phyloP scores from a whole-genome alignment of 164 flowering plant genomes.

The Aristolochia contorta region DNA sequence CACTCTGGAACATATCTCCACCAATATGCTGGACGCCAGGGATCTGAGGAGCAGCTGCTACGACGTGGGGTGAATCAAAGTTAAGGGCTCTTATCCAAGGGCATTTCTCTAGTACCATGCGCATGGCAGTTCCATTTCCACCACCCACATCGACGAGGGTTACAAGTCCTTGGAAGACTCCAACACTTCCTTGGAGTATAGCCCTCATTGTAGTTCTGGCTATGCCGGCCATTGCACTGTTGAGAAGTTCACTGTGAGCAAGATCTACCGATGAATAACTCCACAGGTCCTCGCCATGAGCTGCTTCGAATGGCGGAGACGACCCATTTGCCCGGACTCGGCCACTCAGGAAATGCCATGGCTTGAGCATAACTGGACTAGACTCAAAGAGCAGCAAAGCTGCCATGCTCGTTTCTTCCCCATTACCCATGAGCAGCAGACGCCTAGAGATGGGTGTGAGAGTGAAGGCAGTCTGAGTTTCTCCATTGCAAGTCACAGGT shows the following conservation, averaged over 20 bases:
- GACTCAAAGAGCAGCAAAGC: slow-evolving; percentile 4
- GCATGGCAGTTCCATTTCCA: slow-evolving; percentile 4
- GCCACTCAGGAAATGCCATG: slow-evolving; percentile 8
- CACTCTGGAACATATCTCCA: slow-evolving; percentile 6
- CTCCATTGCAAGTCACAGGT: background rate
- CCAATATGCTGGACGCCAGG: background rate
- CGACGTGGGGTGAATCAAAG: slow-evolving; percentile 7
- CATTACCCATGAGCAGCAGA: background rate
- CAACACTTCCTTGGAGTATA: background rate
- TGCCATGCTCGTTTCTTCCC: slow-evolving; percentile 3
- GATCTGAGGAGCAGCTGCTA: background rate
- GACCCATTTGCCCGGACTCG: background rate
- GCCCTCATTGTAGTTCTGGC: background rate
- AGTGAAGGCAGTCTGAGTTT: background rate
- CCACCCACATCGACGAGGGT: slow-evolving; percentile 13
- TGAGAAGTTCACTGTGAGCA: background rate
- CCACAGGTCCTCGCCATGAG: slow-evolving; percentile 10
- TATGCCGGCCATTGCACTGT: slow-evolving; percentile 4
- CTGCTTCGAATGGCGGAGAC: background rate
- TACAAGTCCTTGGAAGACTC: slow-evolving; percentile 1
- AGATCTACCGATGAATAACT: slow-evolving; percentile 1
- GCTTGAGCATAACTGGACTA: slow-evolving; percentile 4
- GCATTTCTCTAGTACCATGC: slow-evolving; percentile 2
- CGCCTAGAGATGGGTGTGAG: slow-evolving; percentile 9
- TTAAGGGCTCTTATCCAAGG: slow-evolving; percentile 6